A percentile compares a stretch with the other conserved stretches of the same genome.
phyloP scores from a whole-genome alignment of 1,284 basidiomycete genomes.

The Grifola frondosa region DNA sequence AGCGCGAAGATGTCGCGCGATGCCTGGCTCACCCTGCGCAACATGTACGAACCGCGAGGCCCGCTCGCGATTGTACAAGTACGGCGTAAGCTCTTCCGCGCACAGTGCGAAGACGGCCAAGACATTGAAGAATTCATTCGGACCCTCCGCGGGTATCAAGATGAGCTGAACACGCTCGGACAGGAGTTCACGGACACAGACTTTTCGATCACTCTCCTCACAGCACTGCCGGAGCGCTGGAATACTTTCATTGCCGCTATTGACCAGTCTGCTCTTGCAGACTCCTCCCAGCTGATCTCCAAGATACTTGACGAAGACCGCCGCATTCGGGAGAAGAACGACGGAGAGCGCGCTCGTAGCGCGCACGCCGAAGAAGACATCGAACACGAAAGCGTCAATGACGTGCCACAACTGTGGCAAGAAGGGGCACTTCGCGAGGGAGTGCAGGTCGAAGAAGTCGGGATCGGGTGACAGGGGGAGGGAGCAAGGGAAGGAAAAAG shows the following conservation, averaged over 20 bases:
- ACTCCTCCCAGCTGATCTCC: conserved; percentile 29
- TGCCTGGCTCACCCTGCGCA: conserved; percentile 15
- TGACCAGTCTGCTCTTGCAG: conserved; percentile 21
- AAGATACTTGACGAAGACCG: conserved; percentile 32
- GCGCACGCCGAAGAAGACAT: neutral
- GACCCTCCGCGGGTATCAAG: neutral
- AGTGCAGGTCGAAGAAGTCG: conserved; percentile 10
- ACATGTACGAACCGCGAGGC: conserved; percentile 7
- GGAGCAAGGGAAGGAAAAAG: neutral
- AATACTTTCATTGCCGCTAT: conserved; percentile 31
- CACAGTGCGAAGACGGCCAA: conserved; percentile 11
- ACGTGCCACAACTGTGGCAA: conserved; percentile 13
- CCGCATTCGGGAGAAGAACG: neutral
- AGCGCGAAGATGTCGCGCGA: conserved; percentile 10
- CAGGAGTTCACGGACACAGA: conserved; percentile 2
- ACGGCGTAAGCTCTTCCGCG: conserved; percentile 9
- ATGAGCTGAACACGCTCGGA: conserved; percentile 1
- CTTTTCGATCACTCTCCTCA: conserved; percentile 31
- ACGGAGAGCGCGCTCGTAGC: conserved; percentile 5
- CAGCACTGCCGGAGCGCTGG: conserved; percentile 38
- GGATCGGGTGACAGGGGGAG: conserved; percentile 1
- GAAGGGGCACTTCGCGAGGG: conserved; percentile 4
- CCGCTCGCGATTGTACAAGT: conserved; percentile 7
- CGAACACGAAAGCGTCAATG: neutral
- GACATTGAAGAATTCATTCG: conserved; percentile 16